Evolutionary conservation across 2,329 filamentous ascomycete genomes (phyloP), one percentile per base, ranked within the genome.

Genomic region (Claviceps citrina): DNA sequence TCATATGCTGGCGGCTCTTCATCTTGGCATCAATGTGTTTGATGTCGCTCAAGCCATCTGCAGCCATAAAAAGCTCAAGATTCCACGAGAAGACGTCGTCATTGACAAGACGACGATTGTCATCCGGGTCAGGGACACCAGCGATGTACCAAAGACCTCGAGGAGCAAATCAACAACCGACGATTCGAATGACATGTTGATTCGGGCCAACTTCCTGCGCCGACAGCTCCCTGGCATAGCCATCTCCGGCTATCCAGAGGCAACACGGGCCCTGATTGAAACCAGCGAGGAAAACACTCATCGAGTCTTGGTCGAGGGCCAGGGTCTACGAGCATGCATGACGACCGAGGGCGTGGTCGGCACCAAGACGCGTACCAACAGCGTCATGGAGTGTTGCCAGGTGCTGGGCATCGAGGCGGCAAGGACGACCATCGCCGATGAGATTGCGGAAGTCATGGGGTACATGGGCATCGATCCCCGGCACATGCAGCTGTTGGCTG

Each of bases 331-430:
- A 32, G 73, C 76, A 24, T 95, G 87, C 64, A 93, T 98, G 80
- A 93, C 79, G 8, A 98, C 91, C 0, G 82, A 87, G 46, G 91
- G 91, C 46, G 83, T 98, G 5, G 70, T 93, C 41, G 86, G 87
- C 41, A 78, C 76, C 16, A 67, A 71, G 49, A 81, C 79, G 3
- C 72, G 70, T 7, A 80, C 81, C 46, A 98, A 98, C 66, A 85
- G 79, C 53, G 78, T 98, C 49, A 84, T 95, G 73, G 91, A 98
- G 62, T 81, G 79, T 51, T 71, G 76, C 27, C 78, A 91, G 19
- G 79, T 96, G 0, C 75, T 98, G 3, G 91, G 91, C 37, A 95
- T 98, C 51, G 91, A 98, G 66, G 91, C 91, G 1, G 91, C 91
- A 3, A 78, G 89, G 44, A 74, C 73, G 3, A 93, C 87, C 6